Evolutionary conservation across 257 asterid genomes (phyloP).

Genomic region (Mentha longifolia): DNA sequence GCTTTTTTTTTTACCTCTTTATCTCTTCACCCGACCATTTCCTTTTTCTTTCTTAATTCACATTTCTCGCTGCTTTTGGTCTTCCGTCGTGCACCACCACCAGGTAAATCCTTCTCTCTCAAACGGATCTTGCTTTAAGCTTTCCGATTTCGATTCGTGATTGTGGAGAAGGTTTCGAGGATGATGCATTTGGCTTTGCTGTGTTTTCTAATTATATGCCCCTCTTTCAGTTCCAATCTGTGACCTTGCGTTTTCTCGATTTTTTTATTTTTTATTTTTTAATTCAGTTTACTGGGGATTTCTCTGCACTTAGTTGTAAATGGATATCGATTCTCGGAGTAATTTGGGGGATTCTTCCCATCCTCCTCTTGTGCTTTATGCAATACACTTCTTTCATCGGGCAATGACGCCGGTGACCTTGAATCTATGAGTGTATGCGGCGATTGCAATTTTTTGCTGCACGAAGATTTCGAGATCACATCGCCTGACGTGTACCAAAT

Average conservation of each 20-base stretch:
- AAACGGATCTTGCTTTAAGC: slow-evolving; percentile 26
- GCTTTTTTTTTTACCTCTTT: neutral
- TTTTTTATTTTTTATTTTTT: no score
- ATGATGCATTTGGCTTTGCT: slow-evolving; percentile 6
- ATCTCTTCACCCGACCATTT: slow-evolving; percentile 4
- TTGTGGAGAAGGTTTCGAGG: slow-evolving; percentile 2
- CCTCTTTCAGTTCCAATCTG: no score
- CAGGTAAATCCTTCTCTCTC: slow-evolving; percentile 25
- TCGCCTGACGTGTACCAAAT: slow-evolving; percentile 51
- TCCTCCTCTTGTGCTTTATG: slow-evolving; percentile 67
- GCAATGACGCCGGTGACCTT: slow-evolving; percentile 47
- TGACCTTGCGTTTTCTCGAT: neutral
- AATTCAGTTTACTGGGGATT: neutral
- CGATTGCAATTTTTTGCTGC: slow-evolving; percentile 78
- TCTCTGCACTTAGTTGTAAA: slow-evolving; percentile 36
- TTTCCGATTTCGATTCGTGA: neutral
- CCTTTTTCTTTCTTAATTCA: neutral
- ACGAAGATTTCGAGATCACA: slow-evolving; percentile 65
- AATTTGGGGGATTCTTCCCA: slow-evolving; percentile 46
- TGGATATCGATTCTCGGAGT: slow-evolving; percentile 53
- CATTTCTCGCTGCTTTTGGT: neutral
- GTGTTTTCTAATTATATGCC: neutral
- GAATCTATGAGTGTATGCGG: slow-evolving; percentile 63
- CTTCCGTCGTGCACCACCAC: neutral
- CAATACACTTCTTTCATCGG: slow-evolving; percentile 49